phyloP scores from a whole-genome alignment of 495 filamentous ascomycete genomes.

The Hypoxylon perforatum region DNA sequence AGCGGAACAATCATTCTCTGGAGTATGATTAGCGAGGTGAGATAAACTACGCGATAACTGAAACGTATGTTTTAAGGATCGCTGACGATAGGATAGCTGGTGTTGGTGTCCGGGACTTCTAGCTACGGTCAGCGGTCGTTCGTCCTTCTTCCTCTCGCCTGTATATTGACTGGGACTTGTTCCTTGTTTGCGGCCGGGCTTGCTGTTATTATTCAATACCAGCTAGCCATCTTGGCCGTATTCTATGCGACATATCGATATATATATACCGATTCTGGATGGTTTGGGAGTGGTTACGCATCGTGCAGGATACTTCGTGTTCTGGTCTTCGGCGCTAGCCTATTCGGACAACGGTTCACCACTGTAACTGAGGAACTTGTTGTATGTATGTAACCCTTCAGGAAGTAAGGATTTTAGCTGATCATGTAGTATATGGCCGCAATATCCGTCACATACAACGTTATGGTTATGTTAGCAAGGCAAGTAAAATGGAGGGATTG shows the following conservation, averaged over 20 bases:
- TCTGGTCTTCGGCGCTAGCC: slow-evolving; percentile 1
- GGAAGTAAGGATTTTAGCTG: background rate
- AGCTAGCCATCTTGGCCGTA: background rate
- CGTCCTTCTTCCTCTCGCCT: background rate
- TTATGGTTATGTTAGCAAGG: background rate
- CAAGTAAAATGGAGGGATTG: background rate
- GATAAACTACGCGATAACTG: background rate
- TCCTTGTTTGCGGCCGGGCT: background rate
- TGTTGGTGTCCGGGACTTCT: background rate
- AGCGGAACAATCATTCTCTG: background rate
- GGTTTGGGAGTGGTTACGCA: slow-evolving; percentile 7
- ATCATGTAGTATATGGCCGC: background rate
- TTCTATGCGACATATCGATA: background rate
- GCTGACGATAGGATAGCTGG: background rate
- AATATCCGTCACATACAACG: background rate
- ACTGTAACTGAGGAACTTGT: background rate
- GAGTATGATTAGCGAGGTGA: background rate
- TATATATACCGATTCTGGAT: background rate
- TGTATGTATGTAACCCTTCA: background rate
- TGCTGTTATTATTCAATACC: background rate
- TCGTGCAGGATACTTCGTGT: slow-evolving; percentile 1
- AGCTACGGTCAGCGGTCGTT: slow-evolving; percentile 8
- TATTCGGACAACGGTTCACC: background rate
- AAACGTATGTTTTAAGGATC: background rate
- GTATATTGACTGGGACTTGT: slow-evolving; percentile 7